Evolutionary conservation across 495 filamentous ascomycete species (phyloP), one percentile per base, ranked within the genome.

Genomic region (Daldinia concentrica): DNA sequence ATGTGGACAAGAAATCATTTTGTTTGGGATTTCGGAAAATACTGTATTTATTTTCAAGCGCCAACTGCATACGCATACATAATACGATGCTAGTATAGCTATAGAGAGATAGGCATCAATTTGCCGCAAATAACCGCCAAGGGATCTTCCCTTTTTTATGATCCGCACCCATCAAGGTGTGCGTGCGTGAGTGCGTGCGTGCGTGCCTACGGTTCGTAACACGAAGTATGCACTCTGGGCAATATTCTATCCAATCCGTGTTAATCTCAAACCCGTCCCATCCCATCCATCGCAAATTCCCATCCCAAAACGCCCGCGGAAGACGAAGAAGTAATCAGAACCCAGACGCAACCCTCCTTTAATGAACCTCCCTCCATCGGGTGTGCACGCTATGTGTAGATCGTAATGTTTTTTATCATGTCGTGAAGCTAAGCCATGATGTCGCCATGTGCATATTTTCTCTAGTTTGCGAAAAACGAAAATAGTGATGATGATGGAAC

Each of bases 91-190:
- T 29, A 52, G 24, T 52, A 15, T 7, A 30, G n/a, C n/a, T 30
- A 30, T 32, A 32, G 6, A 54, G 14, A 62, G 61, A 61, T 60
- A 64, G 51, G 59, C 63, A 56, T 68, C 70, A 65, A 68, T 73
- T 51, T 73, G 45, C 70, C 70, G 70, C 65, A 65, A 37, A 55
- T 73, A 73, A 54, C 71, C 71, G 71, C 71, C 61, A 66, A 73
- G 66, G 54, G 55, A 43, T 62, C 50, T 22, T 0, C 34, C 29
- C 14, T 30, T 9, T 30, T 9, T 24, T 39, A 26, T 50, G 51
- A 69, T 65, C 32, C 39, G 29, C 64, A 51, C 27, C 39, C 65
- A 52, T 55, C 24, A 51, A 57, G 71, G 12, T 29, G 12, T 15
- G 6, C 6, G 14, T n/a, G 12, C 9, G 17, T 52, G 26, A 2